Percentiles rank a stretch among this genome's conserved stretches.
Evolutionary conservation across 1,284 basidiomycete species (phyloP).

Genomic region (Ganoderma multipileum): DNA sequence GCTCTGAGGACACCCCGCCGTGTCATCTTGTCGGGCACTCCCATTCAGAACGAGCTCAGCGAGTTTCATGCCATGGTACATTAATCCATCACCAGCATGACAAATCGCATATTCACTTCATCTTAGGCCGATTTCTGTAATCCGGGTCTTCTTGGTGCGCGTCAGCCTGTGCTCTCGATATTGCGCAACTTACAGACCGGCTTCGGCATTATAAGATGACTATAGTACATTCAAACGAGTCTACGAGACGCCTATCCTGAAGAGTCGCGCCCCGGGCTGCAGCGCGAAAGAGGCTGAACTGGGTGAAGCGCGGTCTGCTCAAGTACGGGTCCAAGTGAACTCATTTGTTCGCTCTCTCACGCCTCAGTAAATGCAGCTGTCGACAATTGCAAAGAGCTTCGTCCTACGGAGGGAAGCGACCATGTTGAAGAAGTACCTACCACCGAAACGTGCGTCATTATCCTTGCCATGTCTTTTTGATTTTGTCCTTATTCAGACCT

Average conservation of each 20-base stretch:
- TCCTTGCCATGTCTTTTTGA: not conserved
- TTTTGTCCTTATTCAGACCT: slow-evolving; percentile 9
- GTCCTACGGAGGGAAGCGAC: slow-evolving; percentile 89
- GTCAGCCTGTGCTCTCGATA: slow-evolving; percentile 27
- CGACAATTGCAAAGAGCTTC: slow-evolving; percentile 83
- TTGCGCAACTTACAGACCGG: not conserved
- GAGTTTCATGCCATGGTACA: slow-evolving; percentile 95
- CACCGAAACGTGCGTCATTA: slow-evolving; percentile 80
- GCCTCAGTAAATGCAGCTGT: slow-evolving; percentile 56
- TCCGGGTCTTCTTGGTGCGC: slow-evolving; percentile 82
- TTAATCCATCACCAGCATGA: not conserved
- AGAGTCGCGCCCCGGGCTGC: slow-evolving; percentile 83
- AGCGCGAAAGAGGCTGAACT: slow-evolving; percentile 74
- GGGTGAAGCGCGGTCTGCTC: slow-evolving; percentile 75
- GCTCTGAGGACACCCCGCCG: slow-evolving; percentile 76
- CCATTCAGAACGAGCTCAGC: slow-evolving; percentile 95
- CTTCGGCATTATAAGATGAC: slow-evolving; percentile 54
- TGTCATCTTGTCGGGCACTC: slow-evolving; percentile 94
- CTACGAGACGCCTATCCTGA: slow-evolving; percentile 91
- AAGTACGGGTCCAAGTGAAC: slow-evolving; percentile 52
- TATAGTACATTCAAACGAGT: slow-evolving; percentile 80
- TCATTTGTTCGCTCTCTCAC: not conserved
- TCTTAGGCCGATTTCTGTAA: slow-evolving; percentile 90
- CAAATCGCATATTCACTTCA: slow-evolving; percentile 8
- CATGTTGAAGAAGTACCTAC: slow-evolving; percentile 85